Evolutionary conservation across 2,329 filamentous ascomycete genomes (phyloP).

Genomic region (Hymenoscyphus fructigenus): DNA sequence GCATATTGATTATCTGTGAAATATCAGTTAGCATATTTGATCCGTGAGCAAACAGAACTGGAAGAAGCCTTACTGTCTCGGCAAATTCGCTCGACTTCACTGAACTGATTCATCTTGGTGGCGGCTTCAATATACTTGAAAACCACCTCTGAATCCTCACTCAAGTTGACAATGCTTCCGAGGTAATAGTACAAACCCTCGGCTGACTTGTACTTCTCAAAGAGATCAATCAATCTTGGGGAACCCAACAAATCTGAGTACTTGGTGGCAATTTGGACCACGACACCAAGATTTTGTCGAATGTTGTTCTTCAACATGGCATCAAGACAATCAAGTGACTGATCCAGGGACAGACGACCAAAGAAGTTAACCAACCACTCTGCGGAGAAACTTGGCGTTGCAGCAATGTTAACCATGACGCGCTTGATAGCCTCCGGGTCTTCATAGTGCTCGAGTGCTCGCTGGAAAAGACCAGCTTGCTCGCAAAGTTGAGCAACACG

Average conservation of each 20-base stretch:
- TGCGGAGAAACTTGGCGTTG: conserved; percentile 78
- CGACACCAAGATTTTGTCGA: conserved; percentile 91
- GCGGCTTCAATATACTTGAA: conserved; percentile 99
- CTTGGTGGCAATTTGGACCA: conserved; percentile 95
- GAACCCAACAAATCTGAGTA: conserved; percentile 93
- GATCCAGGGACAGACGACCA: conserved; percentile 89
- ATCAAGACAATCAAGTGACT: conserved; percentile 89
- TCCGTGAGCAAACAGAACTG: not conserved
- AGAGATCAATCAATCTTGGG: conserved; percentile 83
- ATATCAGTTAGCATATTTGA: conserved; percentile 8
- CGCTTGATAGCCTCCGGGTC: conserved; percentile 89
- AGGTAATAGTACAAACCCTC: conserved; percentile 98
- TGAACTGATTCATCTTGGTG: conserved; percentile 88
- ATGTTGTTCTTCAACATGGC: conserved; percentile 97
- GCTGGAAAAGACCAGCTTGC: conserved; percentile 81
- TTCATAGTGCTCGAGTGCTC: conserved; percentile 92
- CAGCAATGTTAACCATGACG: conserved; percentile 77
- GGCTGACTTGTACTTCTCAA: conserved; percentile 96
- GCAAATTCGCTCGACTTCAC: conserved; percentile 96
- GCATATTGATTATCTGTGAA: too few relatives aligned
- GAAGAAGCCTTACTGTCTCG: conserved; percentile 64
- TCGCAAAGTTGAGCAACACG: conserved; percentile 90
- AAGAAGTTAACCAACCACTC: conserved; percentile 95
- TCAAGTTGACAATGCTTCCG: conserved; percentile 95
- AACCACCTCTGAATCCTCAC: conserved; percentile 90